Evolutionary conservation across 2,329 filamentous ascomycete species (phyloP).

Genomic region (Colletotrichum destructivum): DNA sequence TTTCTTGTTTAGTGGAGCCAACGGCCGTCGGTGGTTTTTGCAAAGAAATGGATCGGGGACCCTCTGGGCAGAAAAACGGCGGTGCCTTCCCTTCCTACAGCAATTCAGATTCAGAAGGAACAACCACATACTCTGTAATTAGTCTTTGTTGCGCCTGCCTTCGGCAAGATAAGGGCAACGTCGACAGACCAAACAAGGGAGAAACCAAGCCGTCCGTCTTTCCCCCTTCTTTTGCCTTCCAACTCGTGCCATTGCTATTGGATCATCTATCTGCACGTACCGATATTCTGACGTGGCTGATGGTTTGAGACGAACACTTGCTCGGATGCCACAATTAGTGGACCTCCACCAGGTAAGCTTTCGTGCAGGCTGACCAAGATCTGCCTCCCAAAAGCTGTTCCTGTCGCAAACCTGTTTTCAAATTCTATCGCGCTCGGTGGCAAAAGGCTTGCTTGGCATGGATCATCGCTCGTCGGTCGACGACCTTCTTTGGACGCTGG

Average conservation of each 20-base stretch:
- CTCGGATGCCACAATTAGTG: conserved; percentile 19
- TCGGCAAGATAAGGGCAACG: conserved; percentile 14
- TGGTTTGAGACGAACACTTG: conserved; percentile 2
- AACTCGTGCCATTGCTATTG: not conserved
- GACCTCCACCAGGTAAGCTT: conserved; percentile 28
- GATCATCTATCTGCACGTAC: not conserved
- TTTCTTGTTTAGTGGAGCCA: conserved; percentile 38
- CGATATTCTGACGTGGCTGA: not conserved
- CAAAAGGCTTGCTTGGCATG: conserved; percentile 43
- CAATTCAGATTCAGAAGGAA: no score
- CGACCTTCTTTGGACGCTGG: conserved; percentile 7
- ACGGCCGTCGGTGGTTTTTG: conserved; percentile 8
- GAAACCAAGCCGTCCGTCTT: not conserved
- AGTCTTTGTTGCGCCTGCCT: not conserved
- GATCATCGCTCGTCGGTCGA: conserved; percentile 33
- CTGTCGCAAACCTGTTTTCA: conserved; percentile 42
- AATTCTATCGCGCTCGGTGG: conserved; percentile 27
- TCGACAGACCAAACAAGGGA: not conserved
- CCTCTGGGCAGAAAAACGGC: conserved; percentile 21
- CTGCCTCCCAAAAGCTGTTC: conserved; percentile 35
- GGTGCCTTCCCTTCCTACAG: conserved; percentile 12
- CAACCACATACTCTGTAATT: no score
- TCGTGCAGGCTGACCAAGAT: conserved; percentile 37
- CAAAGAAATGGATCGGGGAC: conserved; percentile 4
- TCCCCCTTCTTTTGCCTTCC: conserved; percentile 11